These are phyloP conservation scores for Chlamydomonas incerta DNA, from an alignment of 139 green algal species.

Conservation along the genomic window DNA sequence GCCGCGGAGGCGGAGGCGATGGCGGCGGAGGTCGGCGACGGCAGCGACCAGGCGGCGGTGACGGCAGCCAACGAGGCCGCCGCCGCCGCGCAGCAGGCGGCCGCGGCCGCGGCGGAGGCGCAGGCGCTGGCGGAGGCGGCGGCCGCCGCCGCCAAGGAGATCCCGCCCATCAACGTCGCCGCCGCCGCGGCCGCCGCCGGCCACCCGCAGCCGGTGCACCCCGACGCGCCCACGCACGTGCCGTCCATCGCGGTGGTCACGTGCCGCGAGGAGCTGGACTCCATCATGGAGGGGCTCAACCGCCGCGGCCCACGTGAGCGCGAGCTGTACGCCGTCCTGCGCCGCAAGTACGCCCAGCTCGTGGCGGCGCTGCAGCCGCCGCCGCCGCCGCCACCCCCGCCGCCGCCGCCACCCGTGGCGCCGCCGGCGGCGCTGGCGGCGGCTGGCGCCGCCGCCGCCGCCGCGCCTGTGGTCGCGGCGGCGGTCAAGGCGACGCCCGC, in stretches of 20 bases:
- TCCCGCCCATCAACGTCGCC: too few relatives aligned
- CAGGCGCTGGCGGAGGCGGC: too few relatives aligned
- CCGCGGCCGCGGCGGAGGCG: background rate
- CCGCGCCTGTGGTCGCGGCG: too few relatives aligned
- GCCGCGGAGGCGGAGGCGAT: background rate
- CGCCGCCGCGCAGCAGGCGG: background rate
- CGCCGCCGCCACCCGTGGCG: background rate
- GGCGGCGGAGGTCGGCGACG: background rate
- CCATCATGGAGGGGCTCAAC: slow-evolving; percentile 49
- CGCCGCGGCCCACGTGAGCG: slow-evolving; percentile 26
- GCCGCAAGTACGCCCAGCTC: slow-evolving; percentile 22
- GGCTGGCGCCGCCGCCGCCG: background rate
- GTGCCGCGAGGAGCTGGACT: slow-evolving; percentile 53
- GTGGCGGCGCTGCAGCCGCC: slow-evolving; percentile 24
- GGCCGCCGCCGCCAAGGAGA: too few relatives aligned
- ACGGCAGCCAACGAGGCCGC: background rate
- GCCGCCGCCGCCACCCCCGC: background rate
- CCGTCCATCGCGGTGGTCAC: background rate
- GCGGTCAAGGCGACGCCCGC: too few relatives aligned
- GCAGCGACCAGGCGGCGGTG: background rate
- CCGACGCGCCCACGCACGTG: background rate
- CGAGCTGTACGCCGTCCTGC: slow-evolving; percentile 10
- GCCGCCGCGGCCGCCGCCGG: background rate
- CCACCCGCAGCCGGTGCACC: too few relatives aligned
- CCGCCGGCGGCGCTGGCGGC: background rate